Percentiles rank a stretch among this genome's conserved stretches.
Conservation (phyloP, 495 filamentous ascomycete species). For the Talaromyces proteolyticus region DNA sequence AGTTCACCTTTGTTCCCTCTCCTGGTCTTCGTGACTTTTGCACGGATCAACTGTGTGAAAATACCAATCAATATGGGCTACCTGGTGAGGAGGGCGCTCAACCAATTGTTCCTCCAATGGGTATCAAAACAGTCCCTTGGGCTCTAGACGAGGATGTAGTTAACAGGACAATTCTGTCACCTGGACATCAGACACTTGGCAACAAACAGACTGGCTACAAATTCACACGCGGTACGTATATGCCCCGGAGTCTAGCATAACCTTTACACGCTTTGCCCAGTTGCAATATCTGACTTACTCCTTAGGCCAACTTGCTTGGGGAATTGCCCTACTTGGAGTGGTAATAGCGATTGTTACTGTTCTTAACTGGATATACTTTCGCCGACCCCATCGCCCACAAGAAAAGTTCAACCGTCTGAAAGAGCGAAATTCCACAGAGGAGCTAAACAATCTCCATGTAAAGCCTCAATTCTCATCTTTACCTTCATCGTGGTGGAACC, state of each 20-base stretch:
- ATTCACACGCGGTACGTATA: background rate
- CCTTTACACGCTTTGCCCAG: too few species aligned
- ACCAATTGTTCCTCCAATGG: constrained; percentile 25
- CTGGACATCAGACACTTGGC: background rate
- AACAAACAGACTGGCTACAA: background rate
- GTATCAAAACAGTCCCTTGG: constrained; percentile 38
- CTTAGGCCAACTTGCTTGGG: constrained; percentile 13
- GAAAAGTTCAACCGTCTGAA: constrained; percentile 6
- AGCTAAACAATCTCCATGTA: constrained; percentile 16
- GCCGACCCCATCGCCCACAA: constrained; percentile 9
- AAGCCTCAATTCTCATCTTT: constrained; percentile 12
- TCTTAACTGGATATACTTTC: constrained; percentile 9
- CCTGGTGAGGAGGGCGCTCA: constrained; percentile 26
- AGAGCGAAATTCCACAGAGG: constrained; percentile 17
- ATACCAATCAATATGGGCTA: constrained; percentile 27
- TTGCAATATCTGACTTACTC: too few species aligned
- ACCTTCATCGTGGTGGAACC: constrained; percentile 29
- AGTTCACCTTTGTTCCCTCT: constrained; percentile 38
- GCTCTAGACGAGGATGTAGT: constrained; percentile 14
- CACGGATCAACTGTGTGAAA: constrained; percentile 21
- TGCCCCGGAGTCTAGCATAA: background rate
- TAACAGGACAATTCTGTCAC: background rate
- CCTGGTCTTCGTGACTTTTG: constrained; percentile 31
- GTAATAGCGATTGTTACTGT: constrained; percentile 1
- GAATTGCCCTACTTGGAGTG: constrained; percentile 1